These are phyloP conservation scores for Eudorina sp. DNA, from an alignment of 139 green algal species.

Conservation along the genomic window DNA sequence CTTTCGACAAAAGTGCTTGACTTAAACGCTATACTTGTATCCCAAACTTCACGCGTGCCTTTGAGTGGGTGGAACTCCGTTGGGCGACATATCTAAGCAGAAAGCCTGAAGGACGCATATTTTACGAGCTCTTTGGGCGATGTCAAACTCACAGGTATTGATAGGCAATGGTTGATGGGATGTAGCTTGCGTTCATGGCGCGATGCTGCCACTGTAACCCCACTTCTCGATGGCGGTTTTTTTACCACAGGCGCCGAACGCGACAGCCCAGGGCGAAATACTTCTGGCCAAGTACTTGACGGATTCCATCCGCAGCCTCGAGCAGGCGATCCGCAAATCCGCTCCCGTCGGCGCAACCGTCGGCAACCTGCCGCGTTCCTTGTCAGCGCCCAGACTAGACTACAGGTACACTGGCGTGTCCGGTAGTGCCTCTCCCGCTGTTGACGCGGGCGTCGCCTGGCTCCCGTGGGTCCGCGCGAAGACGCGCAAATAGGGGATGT, in stretches of 20 bases:
- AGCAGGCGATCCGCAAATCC: conserved; percentile 12
- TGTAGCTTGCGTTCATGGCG: too few species aligned
- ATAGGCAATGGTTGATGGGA: too few species aligned
- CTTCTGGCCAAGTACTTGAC: conserved; percentile 36
- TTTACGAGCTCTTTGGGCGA: neutral
- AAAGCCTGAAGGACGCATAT: neutral
- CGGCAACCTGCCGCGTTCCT: neutral
- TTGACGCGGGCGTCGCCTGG: too few species aligned
- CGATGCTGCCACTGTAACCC: neutral
- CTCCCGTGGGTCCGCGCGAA: too few species aligned
- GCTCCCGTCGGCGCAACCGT: neutral
- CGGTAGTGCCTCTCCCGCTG: too few species aligned
- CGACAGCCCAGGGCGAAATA: conserved; percentile 3
- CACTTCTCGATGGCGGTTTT: neutral
- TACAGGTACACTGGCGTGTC: conserved; percentile 5
- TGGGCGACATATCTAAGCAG: neutral
- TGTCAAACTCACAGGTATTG: conserved; percentile 17
- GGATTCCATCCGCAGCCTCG: conserved; percentile 32
- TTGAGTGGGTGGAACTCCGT: too few species aligned
- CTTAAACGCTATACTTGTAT: too few species aligned
- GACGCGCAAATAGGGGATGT: too few species aligned
- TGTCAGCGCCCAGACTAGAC: conserved; percentile 18
- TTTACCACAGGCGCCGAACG: neutral
- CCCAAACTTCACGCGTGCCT: too few species aligned
- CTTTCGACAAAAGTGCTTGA: too few species aligned